Conservation (phyloP, 345 rosid species). For the Lumnitzera littorea region DNA sequence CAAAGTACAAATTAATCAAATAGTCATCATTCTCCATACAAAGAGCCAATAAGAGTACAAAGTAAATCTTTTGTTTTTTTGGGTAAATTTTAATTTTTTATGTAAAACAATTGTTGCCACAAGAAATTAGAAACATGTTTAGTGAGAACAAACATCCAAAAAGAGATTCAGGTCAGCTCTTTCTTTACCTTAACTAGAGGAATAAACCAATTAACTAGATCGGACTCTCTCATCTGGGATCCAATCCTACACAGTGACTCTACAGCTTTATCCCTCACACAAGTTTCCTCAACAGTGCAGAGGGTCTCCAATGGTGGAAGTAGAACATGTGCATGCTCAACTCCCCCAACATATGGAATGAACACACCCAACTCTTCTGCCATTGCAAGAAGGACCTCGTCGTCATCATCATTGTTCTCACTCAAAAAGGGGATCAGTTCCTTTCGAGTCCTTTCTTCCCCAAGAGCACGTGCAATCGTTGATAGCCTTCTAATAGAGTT, state of each 20-base stretch:
- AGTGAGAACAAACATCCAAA: too few species aligned
- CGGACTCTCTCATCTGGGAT: constrained; percentile 82
- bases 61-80: too few species aligned
- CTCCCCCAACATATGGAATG: constrained; percentile 87
- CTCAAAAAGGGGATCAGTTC: constrained; percentile 84
- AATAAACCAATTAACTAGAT: constrained; percentile 65
- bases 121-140: too few species aligned
- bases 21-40: too few species aligned
- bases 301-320: constrained; percentile 82
- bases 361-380: constrained; percentile 90
- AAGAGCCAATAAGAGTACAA: too few species aligned
- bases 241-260: constrained; percentile 84
- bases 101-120: too few species aligned
- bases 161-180: neutral
- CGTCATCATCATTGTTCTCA: constrained; percentile 93
- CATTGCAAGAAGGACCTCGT: constrained; percentile 95
- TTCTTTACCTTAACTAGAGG: constrained; percentile 78
- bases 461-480: constrained; percentile 93
- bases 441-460: constrained; percentile 89
- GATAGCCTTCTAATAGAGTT: constrained; percentile 85
- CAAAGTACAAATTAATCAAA: constrained; percentile 2
- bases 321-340: constrained; percentile 70
- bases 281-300: constrained; percentile 86
- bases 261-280: constrained; percentile 85
- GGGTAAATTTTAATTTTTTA: too few species aligned